Evolutionary conservation across 2,329 filamentous ascomycete species (phyloP).

Genomic region (Cladosporium sphaerospermum): DNA sequence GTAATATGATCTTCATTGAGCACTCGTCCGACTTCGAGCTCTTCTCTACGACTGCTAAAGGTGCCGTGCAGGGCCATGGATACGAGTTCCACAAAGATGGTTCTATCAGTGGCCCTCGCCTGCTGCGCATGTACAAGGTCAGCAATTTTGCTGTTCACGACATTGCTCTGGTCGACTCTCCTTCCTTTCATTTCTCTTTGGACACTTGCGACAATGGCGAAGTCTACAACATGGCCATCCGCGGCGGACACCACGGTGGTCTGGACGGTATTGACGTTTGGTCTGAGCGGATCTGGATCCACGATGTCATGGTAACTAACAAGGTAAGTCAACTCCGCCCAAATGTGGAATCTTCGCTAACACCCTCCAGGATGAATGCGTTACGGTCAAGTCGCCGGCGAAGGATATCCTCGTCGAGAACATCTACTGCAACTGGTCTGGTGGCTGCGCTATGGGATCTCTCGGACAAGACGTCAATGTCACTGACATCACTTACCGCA

Average conservation of each 20-base stretch:
- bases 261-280: slow-evolving; percentile 53
- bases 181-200: slow-evolving; percentile 46
- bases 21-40: slow-evolving; percentile 48
- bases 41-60: slow-evolving; percentile 47
- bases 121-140: slow-evolving; percentile 42
- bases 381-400: slow-evolving; percentile 50
- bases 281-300: slow-evolving; percentile 51
- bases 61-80: slow-evolving; percentile 49
- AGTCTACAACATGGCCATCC: slow-evolving; percentile 51
- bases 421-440: slow-evolving; percentile 58
- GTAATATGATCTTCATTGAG: slow-evolving; percentile 50
- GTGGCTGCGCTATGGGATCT: slow-evolving; percentile 52
- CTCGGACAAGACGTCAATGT: slow-evolving; percentile 46
- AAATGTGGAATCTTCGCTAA: not conserved
- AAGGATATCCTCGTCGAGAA: slow-evolving; percentile 53
- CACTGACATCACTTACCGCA: slow-evolving; percentile 48
- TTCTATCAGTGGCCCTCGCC: slow-evolving; percentile 37
- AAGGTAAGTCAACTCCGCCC: slow-evolving; percentile 33
- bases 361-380: slow-evolving; percentile 43
- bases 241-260: slow-evolving; percentile 47
- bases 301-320: slow-evolving; percentile 57
- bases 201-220: slow-evolving; percentile 49
- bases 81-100: slow-evolving; percentile 43
- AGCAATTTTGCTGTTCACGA: slow-evolving; percentile 46
- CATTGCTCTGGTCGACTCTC: slow-evolving; percentile 44